Evolutionary conservation across 345 rosid species (phyloP).

Genomic region (Viola odorata): DNA sequence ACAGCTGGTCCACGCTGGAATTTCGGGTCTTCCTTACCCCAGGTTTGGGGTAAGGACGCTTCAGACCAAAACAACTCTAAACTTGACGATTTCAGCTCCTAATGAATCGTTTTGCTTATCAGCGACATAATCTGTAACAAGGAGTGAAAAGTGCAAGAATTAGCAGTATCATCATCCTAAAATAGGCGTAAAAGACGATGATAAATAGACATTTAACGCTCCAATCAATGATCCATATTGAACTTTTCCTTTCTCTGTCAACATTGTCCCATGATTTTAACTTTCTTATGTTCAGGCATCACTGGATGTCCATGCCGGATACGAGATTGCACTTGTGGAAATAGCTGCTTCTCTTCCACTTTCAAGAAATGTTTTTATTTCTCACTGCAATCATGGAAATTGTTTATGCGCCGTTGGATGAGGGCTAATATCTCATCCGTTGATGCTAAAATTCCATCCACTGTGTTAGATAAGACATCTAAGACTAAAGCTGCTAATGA

Average conservation of each 20-base stretch:
- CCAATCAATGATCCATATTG: slow-evolving; percentile 12
- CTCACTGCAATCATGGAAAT: slow-evolving; percentile 84
- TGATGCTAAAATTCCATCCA: slow-evolving; percentile 38
- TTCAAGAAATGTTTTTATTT: slow-evolving; percentile 69
- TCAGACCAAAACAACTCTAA: too few species aligned
- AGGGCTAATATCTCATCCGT: slow-evolving; percentile 44
- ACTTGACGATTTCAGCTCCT: too few species aligned
- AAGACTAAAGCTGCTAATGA: slow-evolving; percentile 79
- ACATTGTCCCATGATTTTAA: slow-evolving; percentile 10
- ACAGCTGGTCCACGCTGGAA: too few species aligned
- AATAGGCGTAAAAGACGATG: too few species aligned
- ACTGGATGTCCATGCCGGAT: slow-evolving; percentile 49
- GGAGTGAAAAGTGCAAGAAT: too few species aligned
- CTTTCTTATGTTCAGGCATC: slow-evolving; percentile 31
- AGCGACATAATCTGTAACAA: too few species aligned
- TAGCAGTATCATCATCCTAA: too few species aligned
- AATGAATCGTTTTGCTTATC: too few species aligned
- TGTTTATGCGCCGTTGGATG: slow-evolving; percentile 81
- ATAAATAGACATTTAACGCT: too few species aligned
- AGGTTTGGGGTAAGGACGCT: too few species aligned
- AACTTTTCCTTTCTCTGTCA: slow-evolving; percentile 14
- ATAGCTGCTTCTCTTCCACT: slow-evolving; percentile 72
- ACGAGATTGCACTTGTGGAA: slow-evolving; percentile 54
- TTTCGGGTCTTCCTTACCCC: too few species aligned
- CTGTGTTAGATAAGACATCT: slow-evolving; percentile 47